phyloP scores from a whole-genome alignment of 306 rosid species.

The Fragaria ananassa region DNA sequence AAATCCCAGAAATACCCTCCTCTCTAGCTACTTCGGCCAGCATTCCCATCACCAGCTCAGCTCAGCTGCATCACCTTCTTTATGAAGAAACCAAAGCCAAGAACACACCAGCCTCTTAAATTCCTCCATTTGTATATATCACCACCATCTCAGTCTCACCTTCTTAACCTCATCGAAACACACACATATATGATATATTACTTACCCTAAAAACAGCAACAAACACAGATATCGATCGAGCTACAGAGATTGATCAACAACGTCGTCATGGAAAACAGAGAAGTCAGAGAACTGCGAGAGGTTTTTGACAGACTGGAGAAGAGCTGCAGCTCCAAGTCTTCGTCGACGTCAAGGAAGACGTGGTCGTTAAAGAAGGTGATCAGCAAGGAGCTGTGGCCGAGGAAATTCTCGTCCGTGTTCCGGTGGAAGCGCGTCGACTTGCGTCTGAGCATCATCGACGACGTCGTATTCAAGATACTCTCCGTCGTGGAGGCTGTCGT shows the following conservation, averaged over 20 bases:
- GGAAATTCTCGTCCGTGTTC: conserved; percentile 49
- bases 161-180: not conserved
- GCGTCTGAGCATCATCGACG: conserved; percentile 51
- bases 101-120: not conserved
- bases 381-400: conserved; percentile 49
- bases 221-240: not conserved
- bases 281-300: not conserved
- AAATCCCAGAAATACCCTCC: conserved; percentile 21
- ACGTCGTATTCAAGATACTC: conserved; percentile 53
- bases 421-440: conserved; percentile 48
- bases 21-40: conserved; percentile 13
- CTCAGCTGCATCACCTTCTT: not conserved
- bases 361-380: conserved; percentile 63
- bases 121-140: not conserved
- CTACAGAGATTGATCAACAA: not conserved
- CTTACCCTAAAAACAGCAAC: not conserved
- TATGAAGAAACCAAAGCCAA: conserved; percentile 27
- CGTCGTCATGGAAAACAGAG: conserved; percentile 2
- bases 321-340: not conserved
- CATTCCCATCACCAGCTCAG: conserved; percentile 13
- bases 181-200: not conserved
- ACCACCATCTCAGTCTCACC: not conserved
- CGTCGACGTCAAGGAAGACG: not conserved
- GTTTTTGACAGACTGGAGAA: not conserved
- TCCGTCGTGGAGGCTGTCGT: conserved; percentile 57